Base-by-base conservation (phyloP, 2,329 filamentous ascomycete genomes). In the Alternaria panax region DNA sequence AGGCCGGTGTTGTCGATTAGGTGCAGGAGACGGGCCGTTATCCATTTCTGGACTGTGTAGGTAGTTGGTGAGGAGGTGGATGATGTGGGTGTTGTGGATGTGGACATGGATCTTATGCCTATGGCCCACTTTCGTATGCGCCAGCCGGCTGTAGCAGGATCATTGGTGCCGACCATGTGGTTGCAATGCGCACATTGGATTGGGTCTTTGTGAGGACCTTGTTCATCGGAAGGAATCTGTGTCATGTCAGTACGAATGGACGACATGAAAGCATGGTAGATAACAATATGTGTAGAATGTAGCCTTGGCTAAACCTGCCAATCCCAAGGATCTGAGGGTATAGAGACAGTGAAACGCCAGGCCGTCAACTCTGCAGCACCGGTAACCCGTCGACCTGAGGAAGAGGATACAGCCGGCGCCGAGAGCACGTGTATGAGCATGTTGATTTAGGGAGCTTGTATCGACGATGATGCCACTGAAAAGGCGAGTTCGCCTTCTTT, bases 361-460 rank as follows among this genome's bases (percentile, higher is more conserved):
- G 71, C 69, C 62, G 67, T 70, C 70, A 69, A 60, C 67, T 63
- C 68, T 51, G 54, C 58, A 71, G 51, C 63, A 57, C 64, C 58
- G 42, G 65, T 59, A 63, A 69, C 59, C 75, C 75, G 63, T 77
- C 75, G 22, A 69, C 66, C 60, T 48, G 43, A 45, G 45, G 69
- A 68, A 66, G 73, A 76, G 68, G 73, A 63, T 77, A 60, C 55
- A 59, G 62, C 62, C 57, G 54, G 58, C 50, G 34, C 51, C 52
- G 61, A 57, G 64, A 68, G 68, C 54, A 63, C 50, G 57, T 71
- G 65, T 71, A 66, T 67, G 70, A 73, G 69, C 60, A 45, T 58
- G 51, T 71, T 83, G 57, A 73, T 87, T 64, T 87, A 71, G 84
- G 85, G 83, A 80, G 84, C 74, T 82, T 83, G 85, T 87, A 87